Evolutionary conservation across 2,329 filamentous ascomycete genomes (phyloP), one percentile per base, ranked within the genome.

Genomic region (Fusarium sacchari): DNA sequence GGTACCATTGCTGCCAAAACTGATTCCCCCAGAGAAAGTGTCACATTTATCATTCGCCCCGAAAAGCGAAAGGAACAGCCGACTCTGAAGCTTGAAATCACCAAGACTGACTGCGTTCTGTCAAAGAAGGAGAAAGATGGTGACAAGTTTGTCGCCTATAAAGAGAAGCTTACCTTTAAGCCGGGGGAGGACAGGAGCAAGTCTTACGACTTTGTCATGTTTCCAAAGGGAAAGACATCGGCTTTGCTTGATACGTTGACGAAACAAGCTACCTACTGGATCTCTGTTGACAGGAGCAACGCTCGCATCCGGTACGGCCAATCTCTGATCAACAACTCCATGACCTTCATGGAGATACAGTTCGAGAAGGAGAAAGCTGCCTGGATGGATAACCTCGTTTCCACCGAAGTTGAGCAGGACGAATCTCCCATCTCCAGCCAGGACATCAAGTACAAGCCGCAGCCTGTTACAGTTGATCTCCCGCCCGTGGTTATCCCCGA

Each of bases 321-420:
- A 2, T n/a, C 22, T 12, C 20, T 43, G 3, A 1, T 56, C 0
- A 56, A 56, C 4, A 56, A 56, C 12, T 56, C 52, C 6, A 56
- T 56, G 52, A 56, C 52, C 6, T 56, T 56, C 9, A 56, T 56
- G 52, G 52, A 56, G 17, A 56, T 56, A 5, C 52, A 55, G 8
- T 55, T 55, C 9, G 14, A n/a, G 3, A 55, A 55, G 15, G 24
- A 56, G 26, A 30, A 42, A 2, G 36, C 26, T 14, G 15, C 11
- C 5, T 56, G 52, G 52, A 56, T 56, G 52, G 37, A 56, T 14
- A 8, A n/a, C 3, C 52, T 56, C 6, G 26, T 28, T 4, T n/a
- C 52, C 3, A 56, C 52, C 1, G 37, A 56, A 20, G 52, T 56
- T 2, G 52, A 43, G 15, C 37, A 32, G 24, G 52, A 56, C 15